Conservation (phyloP, 2,329 filamentous ascomycete species). For the Claviceps monticola region DNA sequence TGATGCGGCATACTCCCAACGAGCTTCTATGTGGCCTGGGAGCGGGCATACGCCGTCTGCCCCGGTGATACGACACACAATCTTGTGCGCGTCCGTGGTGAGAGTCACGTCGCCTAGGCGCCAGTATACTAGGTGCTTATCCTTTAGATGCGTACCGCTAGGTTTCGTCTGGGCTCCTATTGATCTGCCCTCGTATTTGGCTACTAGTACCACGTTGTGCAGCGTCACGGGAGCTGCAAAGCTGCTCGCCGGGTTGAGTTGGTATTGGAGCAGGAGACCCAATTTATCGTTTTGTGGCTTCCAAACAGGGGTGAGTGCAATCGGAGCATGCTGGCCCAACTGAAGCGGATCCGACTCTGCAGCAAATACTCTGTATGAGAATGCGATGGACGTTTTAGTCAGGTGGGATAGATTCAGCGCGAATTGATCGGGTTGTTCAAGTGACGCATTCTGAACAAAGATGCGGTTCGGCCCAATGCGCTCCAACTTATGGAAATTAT, state of each 20-base stretch:
- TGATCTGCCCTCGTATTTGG: conserved; percentile 56
- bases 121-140: conserved; percentile 70
- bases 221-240: conserved; percentile 28
- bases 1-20: conserved; percentile 50
- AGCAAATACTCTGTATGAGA: conserved; percentile 81
- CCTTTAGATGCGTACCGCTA: conserved; percentile 62
- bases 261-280: conserved; percentile 75
- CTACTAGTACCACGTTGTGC: conserved; percentile 63
- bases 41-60: conserved; percentile 58
- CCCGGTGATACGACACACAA: conserved; percentile 67
- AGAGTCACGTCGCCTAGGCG: conserved; percentile 61
- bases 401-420: conserved; percentile 60
- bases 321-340: conserved; percentile 47
- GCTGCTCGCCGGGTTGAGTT: conserved; percentile 57
- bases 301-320: conserved; percentile 65
- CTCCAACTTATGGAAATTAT: conserved; percentile 79
- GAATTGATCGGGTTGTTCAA: conserved; percentile 65
- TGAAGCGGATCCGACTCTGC: conserved; percentile 37
- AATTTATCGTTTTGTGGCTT: conserved; percentile 73
- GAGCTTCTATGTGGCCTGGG: conserved; percentile 66
- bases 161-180: conserved; percentile 64
- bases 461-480: conserved; percentile 88
- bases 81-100: conserved; percentile 52
- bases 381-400: conserved; percentile 62
- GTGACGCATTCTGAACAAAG: conserved; percentile 58